Evolutionary conservation across 1,139 yeast species (phyloP), one percentile per base, ranked within the genome.

Genomic region (Blastobotrys ciferrii): DNA sequence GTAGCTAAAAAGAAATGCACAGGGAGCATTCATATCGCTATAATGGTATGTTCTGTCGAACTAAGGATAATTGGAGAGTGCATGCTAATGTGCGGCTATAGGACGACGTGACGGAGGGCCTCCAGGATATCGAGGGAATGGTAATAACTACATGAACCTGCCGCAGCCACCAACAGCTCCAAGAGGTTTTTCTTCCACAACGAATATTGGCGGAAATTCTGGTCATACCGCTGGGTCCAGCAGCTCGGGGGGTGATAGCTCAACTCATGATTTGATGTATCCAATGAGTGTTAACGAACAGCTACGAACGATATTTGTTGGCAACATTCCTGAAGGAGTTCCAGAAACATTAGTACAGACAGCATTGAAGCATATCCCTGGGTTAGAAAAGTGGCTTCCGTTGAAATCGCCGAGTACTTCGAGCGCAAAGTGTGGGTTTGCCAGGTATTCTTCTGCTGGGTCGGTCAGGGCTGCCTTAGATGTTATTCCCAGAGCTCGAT

Each of bases 281-380:
- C 57, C 59, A 12, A 52, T 57, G 51, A 52, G 64, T 14, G 47
- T 52, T 9, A 66, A 66, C 19, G 65, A 64, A 39, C 65, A 63
- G 48, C 53, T 61, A 28, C 56, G 64, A 28, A 64, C 69, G 7
- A 47, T 67, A n/a, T 66, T 57, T 48, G 45, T 67, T 7, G 61
- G 62, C 5, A 54, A 54, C 9, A 49, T 66, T n/a, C 69, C 70
- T 2, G 54, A 51, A 6, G 61, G 53, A 15, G 46, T 66, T 42
- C 64, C 66, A 28, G 69, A 64, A 36, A 49, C 53, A 12, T 56
- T 60, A 42, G 51, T 66, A 23, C 58, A 52, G 32, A 49, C 54
- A 25, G 53, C 61, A 1, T 46, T 66, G 13, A 49, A 53, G 32
- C 47, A 52, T 23, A 54, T 61, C 11, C 62, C 65, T 2, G 63